Evolutionary conservation across 2,329 filamentous ascomycete species (phyloP).

Genomic region (Verticillium nubilum): DNA sequence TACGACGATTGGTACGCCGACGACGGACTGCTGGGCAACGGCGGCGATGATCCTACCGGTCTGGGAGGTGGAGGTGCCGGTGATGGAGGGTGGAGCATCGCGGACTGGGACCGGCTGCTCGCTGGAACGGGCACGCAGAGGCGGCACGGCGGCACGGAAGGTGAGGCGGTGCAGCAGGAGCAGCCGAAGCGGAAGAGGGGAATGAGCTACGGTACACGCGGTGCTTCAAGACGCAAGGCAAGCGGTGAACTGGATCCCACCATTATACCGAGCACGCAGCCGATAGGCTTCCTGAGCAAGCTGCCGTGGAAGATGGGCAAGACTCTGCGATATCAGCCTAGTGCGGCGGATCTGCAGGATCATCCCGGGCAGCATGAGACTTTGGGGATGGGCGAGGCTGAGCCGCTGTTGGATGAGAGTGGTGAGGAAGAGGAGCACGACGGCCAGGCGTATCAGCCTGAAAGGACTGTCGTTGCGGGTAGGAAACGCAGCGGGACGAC

Average conservation of each 20-base stretch:
- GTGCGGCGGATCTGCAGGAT: constrained; percentile 84
- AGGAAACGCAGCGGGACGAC: constrained; percentile 72
- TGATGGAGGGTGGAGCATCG: constrained; percentile 67
- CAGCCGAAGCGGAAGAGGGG: constrained; percentile 70
- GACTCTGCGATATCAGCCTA: constrained; percentile 81
- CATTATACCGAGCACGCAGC: constrained; percentile 81
- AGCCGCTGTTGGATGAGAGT: constrained; percentile 55
- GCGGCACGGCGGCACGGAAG: constrained; percentile 19
- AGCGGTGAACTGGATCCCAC: constrained; percentile 67
- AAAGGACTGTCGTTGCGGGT: constrained; percentile 24
- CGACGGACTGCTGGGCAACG: constrained; percentile 23
- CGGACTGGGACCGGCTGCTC: constrained; percentile 80
- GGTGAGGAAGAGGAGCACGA: constrained; percentile 11
- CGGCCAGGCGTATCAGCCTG: constrained; percentile 16
- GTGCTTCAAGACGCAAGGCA: constrained; percentile 31
- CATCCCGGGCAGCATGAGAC: constrained; percentile 57
- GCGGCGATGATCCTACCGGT: background rate
- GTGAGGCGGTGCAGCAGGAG: constrained; percentile 37
- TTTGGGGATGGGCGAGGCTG: constrained; percentile 48
- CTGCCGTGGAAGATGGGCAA: constrained; percentile 82
- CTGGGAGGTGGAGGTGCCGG: constrained; percentile 27
- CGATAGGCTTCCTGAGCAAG: constrained; percentile 77
- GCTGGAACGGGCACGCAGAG: constrained; percentile 57
- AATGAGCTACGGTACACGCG: constrained; percentile 84
- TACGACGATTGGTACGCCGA: constrained; percentile 92